phyloP scores from a whole-genome alignment of 768 basidiomycete species.

The Kwoniella sp. region DNA sequence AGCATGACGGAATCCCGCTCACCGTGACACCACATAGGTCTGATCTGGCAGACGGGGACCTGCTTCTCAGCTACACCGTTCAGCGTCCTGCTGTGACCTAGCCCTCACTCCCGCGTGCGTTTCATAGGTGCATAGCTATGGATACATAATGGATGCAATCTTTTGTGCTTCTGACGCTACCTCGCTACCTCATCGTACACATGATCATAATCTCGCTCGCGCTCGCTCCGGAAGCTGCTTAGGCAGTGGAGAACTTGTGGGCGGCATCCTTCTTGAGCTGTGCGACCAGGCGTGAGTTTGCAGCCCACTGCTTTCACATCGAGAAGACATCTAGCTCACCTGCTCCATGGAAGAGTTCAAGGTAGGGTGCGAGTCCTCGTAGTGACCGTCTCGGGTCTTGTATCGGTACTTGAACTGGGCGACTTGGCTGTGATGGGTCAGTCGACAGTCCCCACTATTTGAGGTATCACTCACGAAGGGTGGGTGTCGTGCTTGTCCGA shows the following conservation, averaged over 20 bases:
- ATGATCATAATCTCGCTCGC: conserved; percentile 2
- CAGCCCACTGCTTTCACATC: not conserved
- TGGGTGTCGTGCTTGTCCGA: conserved; percentile 37
- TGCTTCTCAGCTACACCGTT: no score
- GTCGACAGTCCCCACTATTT: no score
- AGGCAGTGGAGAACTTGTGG: conserved; percentile 19
- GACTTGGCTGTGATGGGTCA: conserved; percentile 19
- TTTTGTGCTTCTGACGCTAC: no score
- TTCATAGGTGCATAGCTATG: no score
- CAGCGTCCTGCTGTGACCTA: no score
- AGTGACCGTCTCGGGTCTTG: conserved; percentile 43
- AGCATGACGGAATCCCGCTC: no score
- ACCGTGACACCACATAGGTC: no score
- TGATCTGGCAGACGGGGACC: no score
- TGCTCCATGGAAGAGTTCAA: conserved; percentile 28
- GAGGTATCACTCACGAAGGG: conserved; percentile 26
- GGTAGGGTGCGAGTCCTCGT: conserved; percentile 43
- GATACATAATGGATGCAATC: no score
- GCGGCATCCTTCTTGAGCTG: conserved; percentile 17
- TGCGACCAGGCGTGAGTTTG: not conserved
- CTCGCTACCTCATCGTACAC: no score
- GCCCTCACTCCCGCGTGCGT: no score
- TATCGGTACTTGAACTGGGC: conserved; percentile 49
- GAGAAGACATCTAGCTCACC: conserved; percentile 21
- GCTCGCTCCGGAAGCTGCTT: not conserved